phyloP scores from a whole-genome alignment of 495 filamentous ascomycete species.

The Xylaria nigripes region DNA sequence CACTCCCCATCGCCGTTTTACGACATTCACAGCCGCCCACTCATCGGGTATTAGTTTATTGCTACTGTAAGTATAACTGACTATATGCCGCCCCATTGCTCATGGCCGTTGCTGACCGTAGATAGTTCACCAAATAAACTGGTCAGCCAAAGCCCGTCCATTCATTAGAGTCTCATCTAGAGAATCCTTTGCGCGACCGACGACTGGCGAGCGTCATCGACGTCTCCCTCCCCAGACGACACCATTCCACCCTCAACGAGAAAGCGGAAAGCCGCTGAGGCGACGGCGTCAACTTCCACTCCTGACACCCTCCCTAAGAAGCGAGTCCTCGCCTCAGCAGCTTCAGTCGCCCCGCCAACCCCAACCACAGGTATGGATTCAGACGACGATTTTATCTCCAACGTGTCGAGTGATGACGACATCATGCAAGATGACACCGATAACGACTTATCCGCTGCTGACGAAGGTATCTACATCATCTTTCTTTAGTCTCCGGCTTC shows the following conservation, averaged over 20 bases:
- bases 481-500: neutral
- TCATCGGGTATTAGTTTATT: neutral
- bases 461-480: constrained; percentile 53
- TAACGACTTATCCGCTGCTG: constrained; percentile 61
- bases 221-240: constrained; percentile 27
- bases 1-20: neutral
- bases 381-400: constrained; percentile 91
- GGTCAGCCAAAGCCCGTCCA: neutral
- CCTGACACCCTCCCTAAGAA: constrained; percentile 34
- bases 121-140: neutral
- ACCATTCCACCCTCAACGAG: constrained; percentile 58
- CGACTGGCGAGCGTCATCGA: constrained; percentile 17
- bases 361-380: constrained; percentile 83
- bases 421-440: constrained; percentile 70
- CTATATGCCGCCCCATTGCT: neutral
- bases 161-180: neutral
- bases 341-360: constrained; percentile 46
- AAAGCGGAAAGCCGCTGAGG: constrained; percentile 90
- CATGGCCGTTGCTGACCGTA: neutral
- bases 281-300: constrained; percentile 45
- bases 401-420: constrained; percentile 69
- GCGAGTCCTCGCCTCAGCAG: constrained; percentile 45
- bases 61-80: too few species aligned
- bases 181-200: constrained; percentile 13
- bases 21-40: too few species aligned